These are phyloP conservation scores for Leccinum disarticulatum DNA, from an alignment of 768 basidiomycete genomes.

Conservation along the genomic window DNA sequence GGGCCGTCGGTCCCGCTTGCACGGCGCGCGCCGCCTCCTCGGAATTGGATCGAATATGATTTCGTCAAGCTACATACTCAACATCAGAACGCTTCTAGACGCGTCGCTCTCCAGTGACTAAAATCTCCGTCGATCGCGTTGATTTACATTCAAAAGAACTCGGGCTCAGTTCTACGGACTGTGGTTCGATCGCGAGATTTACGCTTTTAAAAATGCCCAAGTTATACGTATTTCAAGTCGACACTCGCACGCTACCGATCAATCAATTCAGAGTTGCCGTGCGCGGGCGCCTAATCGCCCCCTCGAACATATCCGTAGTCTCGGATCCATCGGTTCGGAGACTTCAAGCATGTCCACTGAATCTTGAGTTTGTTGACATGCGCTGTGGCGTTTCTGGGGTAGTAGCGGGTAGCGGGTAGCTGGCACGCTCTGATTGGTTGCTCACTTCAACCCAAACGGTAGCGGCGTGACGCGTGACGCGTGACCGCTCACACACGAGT, in stretches of 20 bases:
- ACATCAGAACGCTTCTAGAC: neutral
- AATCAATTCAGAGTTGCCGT: neutral
- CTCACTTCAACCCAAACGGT: too few relatives aligned
- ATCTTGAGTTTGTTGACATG: neutral
- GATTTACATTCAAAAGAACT: neutral
- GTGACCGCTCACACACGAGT: too few relatives aligned
- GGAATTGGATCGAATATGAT: neutral
- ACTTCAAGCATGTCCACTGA: neutral
- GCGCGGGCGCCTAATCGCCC: neutral
- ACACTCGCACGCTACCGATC: neutral
- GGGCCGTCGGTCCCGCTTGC: neutral
- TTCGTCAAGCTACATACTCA: neutral
- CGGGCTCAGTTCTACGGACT: too few relatives aligned
- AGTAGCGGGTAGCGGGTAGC: neutral
- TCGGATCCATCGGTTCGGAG: too few relatives aligned
- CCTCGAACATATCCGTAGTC: too few relatives aligned
- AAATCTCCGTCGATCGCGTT: too few relatives aligned
- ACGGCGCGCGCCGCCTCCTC: neutral
- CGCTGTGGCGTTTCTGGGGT: conserved; percentile 1
- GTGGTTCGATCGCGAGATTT: too few relatives aligned
- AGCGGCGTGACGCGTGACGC: too few relatives aligned
- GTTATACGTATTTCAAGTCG: too few relatives aligned
- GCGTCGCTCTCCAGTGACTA: neutral
- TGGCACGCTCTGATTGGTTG: neutral
- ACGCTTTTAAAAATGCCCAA: too few relatives aligned